Percentiles rank a stretch among this genome's conserved stretches.
Evolutionary conservation across 345 rosid species (phyloP).

Genomic region (Bruguiera sexangula): DNA sequence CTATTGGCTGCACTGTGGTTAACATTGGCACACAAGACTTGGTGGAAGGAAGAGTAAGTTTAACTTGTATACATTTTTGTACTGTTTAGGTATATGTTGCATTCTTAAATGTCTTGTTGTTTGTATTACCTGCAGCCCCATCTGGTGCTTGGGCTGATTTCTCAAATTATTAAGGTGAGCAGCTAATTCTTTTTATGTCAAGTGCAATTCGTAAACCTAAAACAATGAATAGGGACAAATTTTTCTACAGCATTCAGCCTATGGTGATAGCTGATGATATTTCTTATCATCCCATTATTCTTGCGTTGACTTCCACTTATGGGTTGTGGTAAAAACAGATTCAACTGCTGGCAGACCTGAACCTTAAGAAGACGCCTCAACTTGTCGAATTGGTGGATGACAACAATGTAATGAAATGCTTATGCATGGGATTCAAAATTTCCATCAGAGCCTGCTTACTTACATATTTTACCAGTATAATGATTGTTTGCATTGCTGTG

Average conservation of each 20-base stretch:
- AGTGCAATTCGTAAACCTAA: not conserved
- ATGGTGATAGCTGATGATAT: not conserved
- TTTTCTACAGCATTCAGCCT: not conserved
- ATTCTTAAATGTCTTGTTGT: not conserved
- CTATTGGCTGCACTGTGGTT: conserved; percentile 83
- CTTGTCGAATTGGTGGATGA: conserved; percentile 89
- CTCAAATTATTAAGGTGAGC: conserved; percentile 91
- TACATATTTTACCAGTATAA: not conserved
- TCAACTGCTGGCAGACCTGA: conserved; percentile 85
- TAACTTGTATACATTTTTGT: conserved; percentile 18
- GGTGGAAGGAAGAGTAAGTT: conserved; percentile 80
- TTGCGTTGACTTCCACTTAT: not conserved
- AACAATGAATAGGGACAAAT: not conserved
- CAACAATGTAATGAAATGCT: conserved; percentile 45
- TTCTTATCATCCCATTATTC: not conserved
- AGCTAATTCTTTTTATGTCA: conserved; percentile 1
- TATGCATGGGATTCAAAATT: conserved; percentile 10
- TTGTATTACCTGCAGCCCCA: conserved; percentile 63
- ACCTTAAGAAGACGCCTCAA: conserved; percentile 92
- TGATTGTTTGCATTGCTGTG: conserved; percentile 4
- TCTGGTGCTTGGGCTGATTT: conserved; percentile 80
- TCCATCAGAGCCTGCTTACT: not conserved
- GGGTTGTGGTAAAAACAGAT: conserved; percentile 44
- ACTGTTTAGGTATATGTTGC: conserved; percentile 3
- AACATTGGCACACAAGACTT: conserved; percentile 82